Base-by-base conservation (phyloP, 805 yeast genomes). In the Candida nemodendra region DNA sequence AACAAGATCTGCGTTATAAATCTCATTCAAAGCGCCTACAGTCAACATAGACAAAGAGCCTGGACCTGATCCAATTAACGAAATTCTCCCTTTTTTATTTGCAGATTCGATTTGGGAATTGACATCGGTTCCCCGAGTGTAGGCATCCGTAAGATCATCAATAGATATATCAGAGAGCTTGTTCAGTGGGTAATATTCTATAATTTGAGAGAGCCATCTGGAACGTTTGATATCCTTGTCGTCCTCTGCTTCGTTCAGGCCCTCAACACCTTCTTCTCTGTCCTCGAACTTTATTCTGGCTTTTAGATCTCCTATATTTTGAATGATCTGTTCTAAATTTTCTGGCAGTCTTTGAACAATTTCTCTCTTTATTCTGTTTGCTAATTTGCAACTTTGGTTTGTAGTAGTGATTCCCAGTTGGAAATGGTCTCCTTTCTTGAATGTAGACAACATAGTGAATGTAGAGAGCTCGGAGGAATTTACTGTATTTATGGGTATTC, bases 1-100 rank as follows among this genome's bases (percentile, higher is more conserved):
- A 3, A 91, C 74, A 39, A 86, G 63, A 58, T 91, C 96, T 0
- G 97, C 97, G 0, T 78, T 67, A 44, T 81, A 74, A 19, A 91
- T 90, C 26, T 83, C 88, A 28, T 81, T 76, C 18, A 88, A 58
- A 0, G 98, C 98, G 4, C 93, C 96, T 2, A 86, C 61, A 0
- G 97, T 90, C 16, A 91, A 69, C 56, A 87, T 72, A 1, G 88
- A 81, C 0, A 84, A 75, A 2, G 91, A 78, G 0, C 98, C 98
- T 0, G 98, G 97, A 0, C 98, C 98, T 2, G 96, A 74, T 1
- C 98, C 98, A 14, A 91, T 89, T n/a, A 91, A 68, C 2, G 93
- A 76, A 9, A 90, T 81, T 2, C 70, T 47, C 1, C 95, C 95
- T 32, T 52, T 59, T 18, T 47, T 48, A 3, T 19, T 21, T 2